phyloP scores from a whole-genome alignment of 2,329 filamentous ascomycete species.

The Monilinia laxa region DNA sequence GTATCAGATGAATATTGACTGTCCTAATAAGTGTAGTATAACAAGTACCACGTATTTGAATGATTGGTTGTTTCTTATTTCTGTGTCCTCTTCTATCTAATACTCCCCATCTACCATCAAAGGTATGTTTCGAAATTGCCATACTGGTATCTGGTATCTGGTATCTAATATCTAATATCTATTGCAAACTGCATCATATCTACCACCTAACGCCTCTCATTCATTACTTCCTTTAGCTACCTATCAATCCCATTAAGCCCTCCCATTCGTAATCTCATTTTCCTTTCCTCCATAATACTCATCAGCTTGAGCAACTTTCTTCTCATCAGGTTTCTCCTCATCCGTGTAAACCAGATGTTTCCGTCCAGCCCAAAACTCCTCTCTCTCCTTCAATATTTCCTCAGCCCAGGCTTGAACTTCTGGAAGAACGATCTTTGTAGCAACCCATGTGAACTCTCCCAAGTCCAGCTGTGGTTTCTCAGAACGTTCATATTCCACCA shows the following conservation, averaged over 20 bases:
- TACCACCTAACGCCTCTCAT: not conserved
- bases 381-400: slow-evolving; percentile 73
- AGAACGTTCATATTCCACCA: slow-evolving; percentile 89
- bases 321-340: slow-evolving; percentile 2
- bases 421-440: slow-evolving; percentile 66
- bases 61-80: too few species aligned
- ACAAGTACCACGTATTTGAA: too few species aligned
- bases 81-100: not conserved
- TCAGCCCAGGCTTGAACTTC: slow-evolving; percentile 81
- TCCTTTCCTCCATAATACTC: slow-evolving; percentile 28
- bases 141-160: not conserved
- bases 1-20: too few species aligned
- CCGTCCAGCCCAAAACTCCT: slow-evolving; percentile 65
- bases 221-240: not conserved
- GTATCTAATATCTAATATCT: not conserved
- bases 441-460: slow-evolving; percentile 82
- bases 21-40: too few species aligned
- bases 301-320: slow-evolving; percentile 14
- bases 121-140: too few species aligned
- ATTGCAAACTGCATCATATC: not conserved
- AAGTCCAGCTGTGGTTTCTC: slow-evolving; percentile 64
- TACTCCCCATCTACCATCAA: not conserved
- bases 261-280: not conserved
- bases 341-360: not conserved
- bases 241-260: not conserved